Percentiles rank a stretch among this genome's conserved stretches.
These are phyloP conservation scores for Clonostachys byssicola DNA, from an alignment of 2,329 filamentous ascomycete genomes.

Conservation along the genomic window DNA sequence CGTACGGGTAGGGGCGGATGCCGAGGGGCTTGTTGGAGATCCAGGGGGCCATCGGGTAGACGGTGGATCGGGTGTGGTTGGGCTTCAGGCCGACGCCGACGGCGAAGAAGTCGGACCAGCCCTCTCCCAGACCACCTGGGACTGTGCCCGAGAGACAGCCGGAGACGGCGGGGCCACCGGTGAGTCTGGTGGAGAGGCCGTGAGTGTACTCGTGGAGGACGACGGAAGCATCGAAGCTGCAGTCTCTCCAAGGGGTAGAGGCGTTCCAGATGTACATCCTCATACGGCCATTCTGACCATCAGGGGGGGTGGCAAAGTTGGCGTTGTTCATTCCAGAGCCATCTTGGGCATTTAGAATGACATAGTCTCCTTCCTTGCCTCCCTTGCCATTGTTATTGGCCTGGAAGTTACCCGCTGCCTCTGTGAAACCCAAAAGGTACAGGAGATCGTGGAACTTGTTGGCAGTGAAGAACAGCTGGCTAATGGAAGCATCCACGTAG, in stretches of 20 bases:
- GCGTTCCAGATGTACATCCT: conserved; percentile 53
- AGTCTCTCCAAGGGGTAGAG: conserved; percentile 43
- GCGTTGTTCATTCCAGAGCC: conserved; percentile 51
- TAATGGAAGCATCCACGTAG: conserved; percentile 50
- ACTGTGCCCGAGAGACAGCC: conserved; percentile 43
- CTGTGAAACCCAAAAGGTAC: conserved; percentile 52
- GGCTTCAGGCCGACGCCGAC: conserved; percentile 42
- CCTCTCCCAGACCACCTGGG: conserved; percentile 52
- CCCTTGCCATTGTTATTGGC: conserved; percentile 49
- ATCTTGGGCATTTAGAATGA: conserved; percentile 54
- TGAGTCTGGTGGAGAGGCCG: conserved; percentile 52
- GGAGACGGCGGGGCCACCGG: conserved; percentile 50
- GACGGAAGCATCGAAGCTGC: conserved; percentile 54
- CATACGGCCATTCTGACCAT: conserved; percentile 49
- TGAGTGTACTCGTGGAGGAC: conserved; percentile 58
- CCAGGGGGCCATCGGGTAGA: conserved; percentile 48
- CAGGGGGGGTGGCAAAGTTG: conserved; percentile 49
- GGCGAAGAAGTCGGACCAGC: conserved; percentile 67
- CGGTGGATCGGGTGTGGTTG: conserved; percentile 33
- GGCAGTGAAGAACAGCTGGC: conserved; percentile 57
- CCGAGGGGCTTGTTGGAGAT: conserved; percentile 34
- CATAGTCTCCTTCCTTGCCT: conserved; percentile 44
- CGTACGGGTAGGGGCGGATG: conserved; percentile 46
- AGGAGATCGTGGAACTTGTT: conserved; percentile 58
- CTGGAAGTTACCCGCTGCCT: conserved; percentile 57